A percentile compares a stretch with the other conserved stretches of the same genome.
Evolutionary conservation across 352 stramenopile species (phyloP).

Genomic region (Globisporangium heterothallicum): DNA sequence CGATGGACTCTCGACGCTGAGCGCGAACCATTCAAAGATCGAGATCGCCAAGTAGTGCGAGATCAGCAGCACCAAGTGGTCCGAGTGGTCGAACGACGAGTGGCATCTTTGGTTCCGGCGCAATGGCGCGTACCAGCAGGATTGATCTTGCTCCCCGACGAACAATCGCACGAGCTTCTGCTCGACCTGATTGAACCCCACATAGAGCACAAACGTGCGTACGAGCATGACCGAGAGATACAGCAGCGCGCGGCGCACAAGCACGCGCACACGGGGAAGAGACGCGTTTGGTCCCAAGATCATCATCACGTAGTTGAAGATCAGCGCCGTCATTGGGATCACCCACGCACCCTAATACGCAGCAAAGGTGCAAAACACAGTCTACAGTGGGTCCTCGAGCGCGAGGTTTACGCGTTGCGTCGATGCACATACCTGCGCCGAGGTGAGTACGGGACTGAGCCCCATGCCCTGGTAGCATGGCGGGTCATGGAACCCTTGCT

Average conservation of each 20-base stretch:
- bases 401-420: too few species aligned
- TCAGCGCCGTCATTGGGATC: conserved; percentile 44
- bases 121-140: conserved; percentile 59
- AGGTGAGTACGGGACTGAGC: conserved; percentile 40
- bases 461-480: conserved; percentile 73
- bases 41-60: conserved; percentile 65
- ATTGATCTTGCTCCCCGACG: conserved; percentile 20
- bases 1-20: conserved; percentile 37
- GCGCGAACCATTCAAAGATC: conserved; percentile 73
- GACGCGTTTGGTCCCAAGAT: conserved; percentile 50
- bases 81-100: conserved; percentile 65
- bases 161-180: conserved; percentile 32
- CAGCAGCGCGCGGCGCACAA: conserved; percentile 46
- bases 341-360: conserved; percentile 49
- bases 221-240: conserved; percentile 61
- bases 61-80: conserved; percentile 73
- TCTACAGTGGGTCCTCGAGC: too few species aligned
- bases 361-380: neutral
- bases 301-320: conserved; percentile 69
- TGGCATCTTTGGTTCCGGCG: conserved; percentile 48
- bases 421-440: conserved; percentile 33
- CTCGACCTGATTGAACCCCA: conserved; percentile 50
- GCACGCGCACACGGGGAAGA: conserved; percentile 43
- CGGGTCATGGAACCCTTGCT: conserved; percentile 13
- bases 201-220: conserved; percentile 65